Evolutionary conservation across 345 rosid genomes (phyloP).

Genomic region (Mercurialis annua): DNA sequence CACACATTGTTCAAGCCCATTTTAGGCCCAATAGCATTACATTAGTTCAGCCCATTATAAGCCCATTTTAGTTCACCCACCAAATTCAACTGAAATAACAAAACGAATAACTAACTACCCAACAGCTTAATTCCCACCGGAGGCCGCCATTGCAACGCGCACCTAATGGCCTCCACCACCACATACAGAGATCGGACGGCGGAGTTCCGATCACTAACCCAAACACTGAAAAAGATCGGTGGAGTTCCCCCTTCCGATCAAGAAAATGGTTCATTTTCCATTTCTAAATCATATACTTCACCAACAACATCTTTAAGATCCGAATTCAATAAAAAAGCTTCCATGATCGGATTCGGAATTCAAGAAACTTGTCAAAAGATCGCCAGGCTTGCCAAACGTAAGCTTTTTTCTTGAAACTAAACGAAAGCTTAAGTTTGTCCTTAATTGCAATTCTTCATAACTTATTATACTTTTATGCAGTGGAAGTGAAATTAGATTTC

Average conservation of each 20-base stretch:
- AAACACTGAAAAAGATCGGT: conserved; percentile 67
- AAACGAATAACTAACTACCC: conserved; percentile 11
- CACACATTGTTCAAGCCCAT: too few relatives aligned
- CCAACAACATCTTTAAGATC: conserved; percentile 53
- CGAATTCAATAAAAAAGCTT: conserved; percentile 78
- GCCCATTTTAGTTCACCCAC: not conserved
- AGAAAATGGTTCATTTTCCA: conserved; percentile 18
- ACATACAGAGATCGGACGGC: conserved; percentile 72
- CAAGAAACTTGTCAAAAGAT: conserved; percentile 76
- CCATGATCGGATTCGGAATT: conserved; percentile 54
- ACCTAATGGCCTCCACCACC: conserved; percentile 48
- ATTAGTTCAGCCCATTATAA: not conserved
- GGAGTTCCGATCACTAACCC: conserved; percentile 70
- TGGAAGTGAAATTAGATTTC: not conserved
- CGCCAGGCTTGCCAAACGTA: conserved; percentile 66
- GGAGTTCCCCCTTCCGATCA: conserved; percentile 35
- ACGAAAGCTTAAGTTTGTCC: too few relatives aligned
- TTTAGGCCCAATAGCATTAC: too few relatives aligned
- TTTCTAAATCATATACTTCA: conserved; percentile 28
- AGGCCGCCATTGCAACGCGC: not conserved
- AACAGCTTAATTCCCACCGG: not conserved
- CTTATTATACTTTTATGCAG: not conserved
- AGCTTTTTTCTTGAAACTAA: too few relatives aligned
- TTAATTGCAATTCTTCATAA: not conserved
- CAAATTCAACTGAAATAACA: conserved; percentile 2